Percentiles rank a stretch among this genome's conserved stretches.
phyloP scores from a whole-genome alignment of 2,329 filamentous ascomycete genomes.

The Xylaria sp. region DNA sequence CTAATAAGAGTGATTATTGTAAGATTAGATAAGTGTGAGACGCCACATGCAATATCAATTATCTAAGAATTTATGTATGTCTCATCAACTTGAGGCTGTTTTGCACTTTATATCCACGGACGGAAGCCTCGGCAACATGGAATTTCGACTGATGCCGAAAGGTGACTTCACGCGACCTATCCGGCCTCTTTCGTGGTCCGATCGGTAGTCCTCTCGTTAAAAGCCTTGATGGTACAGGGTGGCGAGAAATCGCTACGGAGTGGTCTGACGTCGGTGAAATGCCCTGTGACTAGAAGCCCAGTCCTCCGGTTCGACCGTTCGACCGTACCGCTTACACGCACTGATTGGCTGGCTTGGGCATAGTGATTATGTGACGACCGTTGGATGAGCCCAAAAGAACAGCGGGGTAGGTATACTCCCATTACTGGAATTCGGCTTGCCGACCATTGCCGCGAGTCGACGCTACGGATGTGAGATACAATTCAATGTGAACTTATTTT shows the following conservation, averaged over 20 bases:
- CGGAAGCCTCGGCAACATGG: constrained; percentile 4
- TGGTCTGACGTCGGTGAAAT: constrained; percentile 15
- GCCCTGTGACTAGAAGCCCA: not conserved
- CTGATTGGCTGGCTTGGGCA: constrained; percentile 10
- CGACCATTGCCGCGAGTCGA: not conserved
- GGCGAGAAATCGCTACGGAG: constrained; percentile 6
- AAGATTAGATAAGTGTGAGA: not conserved
- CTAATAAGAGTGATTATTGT: too few species aligned
- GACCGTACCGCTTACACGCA: constrained; percentile 7
- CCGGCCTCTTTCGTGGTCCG: not conserved
- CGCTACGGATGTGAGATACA: not conserved
- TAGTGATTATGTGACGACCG: not conserved
- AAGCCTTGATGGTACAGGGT: constrained; percentile 1
- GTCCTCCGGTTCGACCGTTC: not conserved
- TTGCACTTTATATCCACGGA: constrained; percentile 8
- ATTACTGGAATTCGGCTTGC: not conserved
- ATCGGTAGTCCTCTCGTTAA: not conserved
- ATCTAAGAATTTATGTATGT: not conserved
- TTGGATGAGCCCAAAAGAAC: constrained; percentile 7
- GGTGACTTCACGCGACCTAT: constrained; percentile 5
- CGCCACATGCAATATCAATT: not conserved
- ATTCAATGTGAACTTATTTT: constrained; percentile 26
- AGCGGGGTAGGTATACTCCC: constrained; percentile 8
- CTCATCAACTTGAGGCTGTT: not conserved
- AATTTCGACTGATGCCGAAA: constrained; percentile 2